Base-by-base conservation (phyloP, 345 rosid genomes). In the Syzygium aromaticum region DNA sequence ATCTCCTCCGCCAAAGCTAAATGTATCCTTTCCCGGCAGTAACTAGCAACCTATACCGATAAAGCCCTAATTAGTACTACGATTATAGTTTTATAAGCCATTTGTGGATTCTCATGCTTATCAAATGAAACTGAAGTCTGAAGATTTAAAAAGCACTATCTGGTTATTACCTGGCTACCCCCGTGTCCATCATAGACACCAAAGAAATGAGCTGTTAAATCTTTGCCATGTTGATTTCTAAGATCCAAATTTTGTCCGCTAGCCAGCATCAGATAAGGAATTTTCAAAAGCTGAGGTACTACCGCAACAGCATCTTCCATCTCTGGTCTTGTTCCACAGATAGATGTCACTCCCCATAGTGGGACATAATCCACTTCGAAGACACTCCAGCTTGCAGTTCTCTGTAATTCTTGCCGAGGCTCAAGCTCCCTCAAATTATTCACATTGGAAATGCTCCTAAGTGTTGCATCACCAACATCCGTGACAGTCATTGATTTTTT, bases 181-280 rank as follows among this genome's bases (percentile, higher is more conserved):
- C 98, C 96, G 88, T 94, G 98, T 80, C 96, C 98, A 84, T 96
- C 99, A 54, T 93, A 95, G 43, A 96, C 96, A 61, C 97, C 98
- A 86, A 91, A 94, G 92, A 96, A 95, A 82, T 87, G 88, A 52
- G 85, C 53, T 28, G 88, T 73, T 54, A 85, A 88, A 52, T 86
- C n/a, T 85, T 90, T 88, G 46, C 89, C 90, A 86, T 90, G 87
- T 52, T 38, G 49, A 73, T 73, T 38, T 73, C 27, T 73, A 5
- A 73, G 82, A 33, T 38, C 82, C 82, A 73, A 38, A 73, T 73
- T 73, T 73, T 73, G 82, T 73, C 28, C 61, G 16, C 91, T 10
- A 0, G 53, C 56, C 38, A 86, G 80, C 53, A 86, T 61, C 53
- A 57, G 43, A 25, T 54, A 54, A 17, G 93, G 93, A 38, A 92